Evolutionary conservation across 2,329 filamentous ascomycete species (phyloP).

Genomic region (Amphichorda felina): DNA sequence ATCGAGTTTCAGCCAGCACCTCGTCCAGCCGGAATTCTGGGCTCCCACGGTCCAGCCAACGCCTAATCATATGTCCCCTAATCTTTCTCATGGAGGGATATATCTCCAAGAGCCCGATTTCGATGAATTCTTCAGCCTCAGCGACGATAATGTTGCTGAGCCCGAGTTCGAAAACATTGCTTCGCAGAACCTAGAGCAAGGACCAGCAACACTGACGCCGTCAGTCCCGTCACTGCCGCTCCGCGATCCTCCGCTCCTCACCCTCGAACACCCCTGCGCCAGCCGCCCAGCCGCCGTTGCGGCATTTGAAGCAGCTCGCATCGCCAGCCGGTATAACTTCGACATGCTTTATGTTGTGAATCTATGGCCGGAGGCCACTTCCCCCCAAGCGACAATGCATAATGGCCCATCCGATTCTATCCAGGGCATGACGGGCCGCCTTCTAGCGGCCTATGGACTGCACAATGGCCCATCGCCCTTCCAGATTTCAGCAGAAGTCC

Average conservation of each 20-base stretch:
- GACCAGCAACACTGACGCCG: neutral
- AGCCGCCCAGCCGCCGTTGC: constrained; percentile 32
- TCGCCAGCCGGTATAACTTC: constrained; percentile 44
- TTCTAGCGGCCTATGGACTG: constrained; percentile 43
- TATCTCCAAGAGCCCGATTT: constrained; percentile 38
- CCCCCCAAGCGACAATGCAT: constrained; percentile 1
- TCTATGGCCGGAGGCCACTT: constrained; percentile 34
- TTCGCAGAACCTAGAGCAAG: no score
- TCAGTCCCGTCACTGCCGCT: constrained; percentile 11
- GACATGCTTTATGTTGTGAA: constrained; percentile 48
- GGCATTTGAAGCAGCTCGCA: constrained; percentile 41
- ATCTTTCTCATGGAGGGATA: constrained; percentile 15
- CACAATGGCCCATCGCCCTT: constrained; percentile 38
- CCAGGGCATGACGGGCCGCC: constrained; percentile 29
- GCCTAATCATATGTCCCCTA: constrained; percentile 1
- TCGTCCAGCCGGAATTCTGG: neutral
- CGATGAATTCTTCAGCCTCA: constrained; percentile 40
- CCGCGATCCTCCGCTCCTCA: constrained; percentile 22
- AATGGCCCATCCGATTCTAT: constrained; percentile 1
- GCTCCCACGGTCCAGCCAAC: neutral
- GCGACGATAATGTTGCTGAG: constrained; percentile 48
- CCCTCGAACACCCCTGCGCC: constrained; percentile 30
- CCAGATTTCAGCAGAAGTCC: constrained; percentile 35
- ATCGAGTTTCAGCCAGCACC: neutral
- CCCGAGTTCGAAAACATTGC: constrained; percentile 4